Percentiles rank a stretch among this genome's conserved stretches.
phyloP scores from a whole-genome alignment of 495 filamentous ascomycete genomes.

The Physcia stellaris region DNA sequence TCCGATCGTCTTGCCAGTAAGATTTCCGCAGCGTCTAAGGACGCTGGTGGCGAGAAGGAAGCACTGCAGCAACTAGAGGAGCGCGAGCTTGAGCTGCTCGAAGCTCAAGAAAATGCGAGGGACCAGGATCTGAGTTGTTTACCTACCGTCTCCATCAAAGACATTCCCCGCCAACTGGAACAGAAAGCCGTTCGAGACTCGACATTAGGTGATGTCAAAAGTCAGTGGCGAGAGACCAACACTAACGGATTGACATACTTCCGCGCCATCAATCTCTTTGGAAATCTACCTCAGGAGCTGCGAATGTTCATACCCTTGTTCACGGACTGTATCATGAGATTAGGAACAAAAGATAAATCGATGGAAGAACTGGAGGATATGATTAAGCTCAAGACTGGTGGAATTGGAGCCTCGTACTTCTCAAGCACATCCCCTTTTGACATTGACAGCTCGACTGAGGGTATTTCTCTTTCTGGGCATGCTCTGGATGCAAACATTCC shows the following conservation, averaged over 20 bases:
- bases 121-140: slow-evolving; percentile 75
- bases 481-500: slow-evolving; percentile 80
- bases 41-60: slow-evolving; percentile 55
- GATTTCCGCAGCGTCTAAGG: slow-evolving; percentile 50
- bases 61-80: slow-evolving; percentile 55
- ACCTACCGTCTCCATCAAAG: slow-evolving; percentile 71
- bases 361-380: slow-evolving; percentile 94
- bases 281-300: slow-evolving; percentile 72
- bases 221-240: slow-evolving; percentile 83
- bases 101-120: slow-evolving; percentile 68
- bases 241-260: slow-evolving; percentile 97
- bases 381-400: slow-evolving; percentile 95
- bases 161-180: slow-evolving; percentile 72
- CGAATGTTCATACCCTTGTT: slow-evolving; percentile 80
- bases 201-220: slow-evolving; percentile 47
- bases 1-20: slow-evolving; percentile 51
- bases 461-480: slow-evolving; percentile 67
- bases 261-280: slow-evolving; percentile 67
- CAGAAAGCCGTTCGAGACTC: slow-evolving; percentile 54
- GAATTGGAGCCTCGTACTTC: slow-evolving; percentile 67
- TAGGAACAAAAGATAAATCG: slow-evolving; percentile 72
- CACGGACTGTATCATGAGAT: slow-evolving; percentile 78
- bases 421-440: slow-evolving; percentile 60
- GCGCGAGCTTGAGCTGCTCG: slow-evolving; percentile 66
- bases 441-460: slow-evolving; percentile 57